These are phyloP conservation scores for Pterocarpus santalinus DNA, from an alignment of 306 rosid genomes.

Conservation along the genomic window DNA sequence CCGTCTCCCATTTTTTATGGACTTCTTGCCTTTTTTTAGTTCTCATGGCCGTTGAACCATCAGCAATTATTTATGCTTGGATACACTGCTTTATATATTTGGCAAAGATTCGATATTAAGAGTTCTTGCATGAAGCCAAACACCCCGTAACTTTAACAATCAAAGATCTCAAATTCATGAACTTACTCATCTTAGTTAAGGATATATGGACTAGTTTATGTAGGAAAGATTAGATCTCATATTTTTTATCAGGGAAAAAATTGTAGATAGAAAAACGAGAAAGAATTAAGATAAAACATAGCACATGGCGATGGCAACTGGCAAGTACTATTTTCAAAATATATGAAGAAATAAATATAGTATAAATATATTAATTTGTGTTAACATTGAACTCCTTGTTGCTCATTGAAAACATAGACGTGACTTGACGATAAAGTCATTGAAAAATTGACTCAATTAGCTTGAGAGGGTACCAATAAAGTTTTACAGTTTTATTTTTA, in stretches of 20 bases:
- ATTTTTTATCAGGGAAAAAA: neutral
- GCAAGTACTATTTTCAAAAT: neutral
- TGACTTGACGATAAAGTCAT: neutral
- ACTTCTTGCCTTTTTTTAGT: neutral
- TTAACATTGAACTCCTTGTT: no score
- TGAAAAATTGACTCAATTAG: no score
- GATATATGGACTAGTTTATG: neutral
- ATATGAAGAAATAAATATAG: neutral
- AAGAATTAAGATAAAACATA: neutral
- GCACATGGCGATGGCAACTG: neutral
- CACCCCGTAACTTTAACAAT: neutral
- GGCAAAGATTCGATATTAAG: neutral
- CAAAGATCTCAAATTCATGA: neutral
- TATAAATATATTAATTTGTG: no score
- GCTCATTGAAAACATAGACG: neutral
- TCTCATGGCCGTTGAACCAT: constrained; percentile 24
- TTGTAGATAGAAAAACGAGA: neutral
- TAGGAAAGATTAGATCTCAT: neutral
- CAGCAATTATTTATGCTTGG: neutral
- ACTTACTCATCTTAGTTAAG: no score
- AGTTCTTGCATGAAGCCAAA: neutral
- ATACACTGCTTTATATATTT: constrained; percentile 16
- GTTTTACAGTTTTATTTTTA: no score
- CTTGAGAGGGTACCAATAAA: no score
- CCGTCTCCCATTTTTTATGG: neutral